Evolutionary conservation across 1,139 yeast genomes (phyloP).

Genomic region (Zygosaccharomyces sapae): DNA sequence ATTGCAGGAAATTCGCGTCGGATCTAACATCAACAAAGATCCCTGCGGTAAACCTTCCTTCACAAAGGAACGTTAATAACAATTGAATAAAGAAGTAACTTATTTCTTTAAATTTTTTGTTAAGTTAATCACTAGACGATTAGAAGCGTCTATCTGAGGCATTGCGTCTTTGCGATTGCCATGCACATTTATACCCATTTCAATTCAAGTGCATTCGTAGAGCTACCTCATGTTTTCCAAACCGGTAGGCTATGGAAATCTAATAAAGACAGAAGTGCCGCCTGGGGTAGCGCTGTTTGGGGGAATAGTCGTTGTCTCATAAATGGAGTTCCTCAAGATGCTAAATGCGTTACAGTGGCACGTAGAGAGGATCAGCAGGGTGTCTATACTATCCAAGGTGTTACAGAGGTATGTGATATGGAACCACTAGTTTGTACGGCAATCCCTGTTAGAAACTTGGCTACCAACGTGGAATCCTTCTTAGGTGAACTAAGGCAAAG

Average conservation of each 20-base stretch:
- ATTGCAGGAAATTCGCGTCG: not conserved
- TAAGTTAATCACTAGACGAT: slow-evolving; percentile 1
- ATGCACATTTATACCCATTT: slow-evolving; percentile 7
- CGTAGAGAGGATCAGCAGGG: slow-evolving; percentile 5
- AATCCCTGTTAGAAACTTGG: slow-evolving; percentile 3
- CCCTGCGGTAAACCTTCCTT: slow-evolving; percentile 4
- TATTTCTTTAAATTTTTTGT: not conserved
- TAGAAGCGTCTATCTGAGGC: slow-evolving; percentile 4
- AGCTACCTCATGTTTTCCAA: slow-evolving; percentile 6
- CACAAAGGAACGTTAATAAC: not conserved
- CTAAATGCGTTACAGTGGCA: slow-evolving; percentile 1
- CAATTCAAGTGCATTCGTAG: slow-evolving; percentile 3
- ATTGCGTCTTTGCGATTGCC: slow-evolving; percentile 6
- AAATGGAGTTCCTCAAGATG: slow-evolving; percentile 3
- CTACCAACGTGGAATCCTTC: slow-evolving; percentile 4
- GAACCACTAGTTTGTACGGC: slow-evolving; percentile 11
- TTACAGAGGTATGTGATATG: slow-evolving; percentile 15
- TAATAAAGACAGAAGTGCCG: slow-evolving; percentile 3
- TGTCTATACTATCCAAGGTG: slow-evolving; percentile 8
- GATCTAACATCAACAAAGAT: slow-evolving; percentile 5
- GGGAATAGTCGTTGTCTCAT: slow-evolving; percentile 3
- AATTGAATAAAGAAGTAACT: not conserved
- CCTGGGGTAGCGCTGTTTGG: slow-evolving; percentile 6
- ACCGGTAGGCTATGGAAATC: slow-evolving; percentile 5
- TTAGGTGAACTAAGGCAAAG: slow-evolving; percentile 7